Conservation (phyloP, 2,329 filamentous ascomycete genomes). For the Ambrosiella cleistominuta region DNA sequence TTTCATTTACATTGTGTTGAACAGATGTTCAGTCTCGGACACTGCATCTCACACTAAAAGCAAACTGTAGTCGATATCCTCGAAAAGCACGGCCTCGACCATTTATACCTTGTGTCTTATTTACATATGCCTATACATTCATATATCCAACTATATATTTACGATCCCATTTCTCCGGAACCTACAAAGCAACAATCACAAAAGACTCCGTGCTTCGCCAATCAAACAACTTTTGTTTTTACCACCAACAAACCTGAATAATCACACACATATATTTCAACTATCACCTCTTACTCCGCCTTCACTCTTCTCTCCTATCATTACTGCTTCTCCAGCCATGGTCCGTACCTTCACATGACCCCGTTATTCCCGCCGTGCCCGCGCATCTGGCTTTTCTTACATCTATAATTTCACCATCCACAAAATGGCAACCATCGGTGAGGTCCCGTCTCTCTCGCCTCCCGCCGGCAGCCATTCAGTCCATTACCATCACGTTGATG, state of each 20-base stretch:
- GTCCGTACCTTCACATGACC: neutral
- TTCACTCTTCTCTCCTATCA: neutral
- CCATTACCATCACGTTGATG: neutral
- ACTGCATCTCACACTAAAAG: neutral
- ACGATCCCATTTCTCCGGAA: too few relatives aligned
- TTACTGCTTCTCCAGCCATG: neutral
- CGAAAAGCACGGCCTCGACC: neutral
- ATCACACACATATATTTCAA: neutral
- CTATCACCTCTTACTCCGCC: neutral
- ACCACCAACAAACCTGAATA: neutral
- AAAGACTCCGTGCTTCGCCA: neutral
- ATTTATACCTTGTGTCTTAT: neutral
- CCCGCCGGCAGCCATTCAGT: neutral
- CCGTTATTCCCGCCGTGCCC: neutral
- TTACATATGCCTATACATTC: neutral
- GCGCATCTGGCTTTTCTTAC: neutral
- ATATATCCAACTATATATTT: neutral
- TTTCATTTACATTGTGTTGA: neutral
- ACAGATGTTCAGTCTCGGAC: neutral
- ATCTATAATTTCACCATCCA: neutral
- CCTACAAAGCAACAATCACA: too few relatives aligned
- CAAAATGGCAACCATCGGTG: neutral
- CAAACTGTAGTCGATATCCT: neutral
- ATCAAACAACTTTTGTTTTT: neutral
- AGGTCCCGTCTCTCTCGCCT: too few relatives aligned